phyloP scores from a whole-genome alignment of 495 filamentous ascomycete genomes.

The Podospora anserina region DNA sequence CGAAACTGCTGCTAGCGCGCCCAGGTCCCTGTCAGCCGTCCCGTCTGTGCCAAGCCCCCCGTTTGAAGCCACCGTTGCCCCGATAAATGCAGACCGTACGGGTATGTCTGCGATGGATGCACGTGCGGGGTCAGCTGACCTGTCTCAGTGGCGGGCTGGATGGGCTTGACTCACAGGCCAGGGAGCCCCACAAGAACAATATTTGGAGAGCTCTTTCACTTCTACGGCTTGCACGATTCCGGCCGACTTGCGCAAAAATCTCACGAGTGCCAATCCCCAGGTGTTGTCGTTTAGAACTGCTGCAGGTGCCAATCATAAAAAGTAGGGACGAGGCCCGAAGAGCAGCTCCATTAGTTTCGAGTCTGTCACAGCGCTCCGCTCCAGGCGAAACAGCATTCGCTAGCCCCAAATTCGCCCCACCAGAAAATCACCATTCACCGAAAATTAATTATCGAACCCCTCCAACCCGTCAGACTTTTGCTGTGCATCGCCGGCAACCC shows the following conservation, averaged over 20 bases:
- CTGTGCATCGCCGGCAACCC: conserved; percentile 20
- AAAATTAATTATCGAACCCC: conserved; percentile 37
- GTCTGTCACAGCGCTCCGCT: conserved; percentile 7
- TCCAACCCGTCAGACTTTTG: conserved; percentile 30
- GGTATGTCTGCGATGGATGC: neutral
- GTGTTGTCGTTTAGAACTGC: conserved; percentile 1
- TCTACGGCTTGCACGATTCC: neutral
- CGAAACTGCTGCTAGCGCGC: conserved; percentile 26
- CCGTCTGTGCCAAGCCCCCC: conserved; percentile 3
- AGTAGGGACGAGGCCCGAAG: neutral
- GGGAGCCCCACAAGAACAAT: conserved; percentile 2
- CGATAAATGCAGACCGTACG: neutral
- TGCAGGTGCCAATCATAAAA: conserved; percentile 1
- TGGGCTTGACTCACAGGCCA: neutral
- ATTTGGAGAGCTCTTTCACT: conserved; percentile 2
- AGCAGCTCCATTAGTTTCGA: conserved; percentile 2
- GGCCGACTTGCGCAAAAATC: neutral
- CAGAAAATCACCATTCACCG: conserved; percentile 37
- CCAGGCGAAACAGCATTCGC: conserved; percentile 12
- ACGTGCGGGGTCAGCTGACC: conserved; percentile 2
- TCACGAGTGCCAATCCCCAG: neutral
- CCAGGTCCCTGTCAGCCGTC: conserved; percentile 6
- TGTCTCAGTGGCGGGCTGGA: neutral
- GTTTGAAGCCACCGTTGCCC: neutral
- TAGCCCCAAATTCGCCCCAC: conserved; percentile 38